phyloP scores from a whole-genome alignment of 192 early-diverging fungal species.

The Gamsiella multidivaricata region DNA sequence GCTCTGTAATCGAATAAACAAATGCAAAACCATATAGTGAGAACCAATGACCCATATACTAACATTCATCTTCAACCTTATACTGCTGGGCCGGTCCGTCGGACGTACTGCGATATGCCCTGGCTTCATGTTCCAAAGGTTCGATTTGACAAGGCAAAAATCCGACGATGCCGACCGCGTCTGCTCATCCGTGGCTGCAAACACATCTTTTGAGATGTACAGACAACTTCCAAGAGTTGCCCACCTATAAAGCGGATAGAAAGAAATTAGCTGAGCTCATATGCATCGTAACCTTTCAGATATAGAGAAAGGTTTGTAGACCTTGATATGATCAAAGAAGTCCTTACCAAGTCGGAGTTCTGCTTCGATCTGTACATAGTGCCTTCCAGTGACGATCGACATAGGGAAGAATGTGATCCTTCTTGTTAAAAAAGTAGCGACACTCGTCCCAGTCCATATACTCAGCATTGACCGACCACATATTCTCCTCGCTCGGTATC shows the following conservation, averaged over 20 bases:
- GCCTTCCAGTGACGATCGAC: slow-evolving; percentile 73
- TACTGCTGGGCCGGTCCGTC: no score
- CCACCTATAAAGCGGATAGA: slow-evolving; percentile 57
- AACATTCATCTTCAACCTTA: no score
- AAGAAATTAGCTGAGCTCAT: no score
- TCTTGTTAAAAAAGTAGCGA: slow-evolving; percentile 72
- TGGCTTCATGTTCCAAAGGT: slow-evolving; percentile 70
- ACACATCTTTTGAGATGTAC: slow-evolving; percentile 71
- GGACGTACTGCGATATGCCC: slow-evolving; percentile 54
- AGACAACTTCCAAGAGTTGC: slow-evolving; percentile 73
- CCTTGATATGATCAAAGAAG: no score
- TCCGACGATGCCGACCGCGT: slow-evolving; percentile 69
- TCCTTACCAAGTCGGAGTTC: slow-evolving; percentile 70
- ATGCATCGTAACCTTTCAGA: no score
- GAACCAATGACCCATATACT: neutral
- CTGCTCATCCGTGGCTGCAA: slow-evolving; percentile 65
- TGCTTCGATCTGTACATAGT: slow-evolving; percentile 69
- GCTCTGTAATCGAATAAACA: slow-evolving; percentile 21
- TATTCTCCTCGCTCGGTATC: slow-evolving; percentile 43
- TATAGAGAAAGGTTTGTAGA: no score
- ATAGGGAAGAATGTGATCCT: slow-evolving; percentile 71
- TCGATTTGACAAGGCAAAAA: slow-evolving; percentile 66
- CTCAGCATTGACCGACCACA: slow-evolving; percentile 44
- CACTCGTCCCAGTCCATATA: slow-evolving; percentile 55
- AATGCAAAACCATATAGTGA: neutral